Base-by-base conservation (phyloP, 768 basidiomycete species). In the Nidularia pulvinata region DNA sequence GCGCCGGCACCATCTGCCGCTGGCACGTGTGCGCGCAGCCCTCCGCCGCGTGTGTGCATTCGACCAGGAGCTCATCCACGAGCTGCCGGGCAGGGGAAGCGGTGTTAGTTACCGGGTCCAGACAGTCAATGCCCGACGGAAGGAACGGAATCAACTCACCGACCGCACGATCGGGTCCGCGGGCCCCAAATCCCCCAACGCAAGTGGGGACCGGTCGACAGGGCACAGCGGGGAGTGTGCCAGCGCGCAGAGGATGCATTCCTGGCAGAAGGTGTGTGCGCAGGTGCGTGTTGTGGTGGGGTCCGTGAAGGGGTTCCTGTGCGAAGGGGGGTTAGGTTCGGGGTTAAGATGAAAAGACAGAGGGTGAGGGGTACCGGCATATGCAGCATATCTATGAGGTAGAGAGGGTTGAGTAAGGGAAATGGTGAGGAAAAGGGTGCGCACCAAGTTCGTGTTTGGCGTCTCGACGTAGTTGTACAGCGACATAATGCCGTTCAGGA, bases 241-340 rank as follows among this genome's bases (percentile, higher is more conserved):
- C 3, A 95, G 77, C 0, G 93, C 89, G 48, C 77, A 75, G n/a
- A 72, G 60, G 55, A 95, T 90, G 63, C 94, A 96, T 33, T 84
- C 86, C n/a, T 70, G 69, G 66, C 94, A 96, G 67, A 95, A 95
- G 0, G 92, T 95, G 65, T 93, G 94, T 55, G 81, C 76, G 60
- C 94, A 95, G 6, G 86, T 83, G 39, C 70, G 78, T 0, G 91
- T 86, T 0, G 89, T 89, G 1, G 79, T 79, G 7, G 93, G 94
- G 33, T 92, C 82, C 6, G 83, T 70, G 62, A 95, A 94, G 2
- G 92, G 90, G 52, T 78, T 76, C 22, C 87, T 88, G 61, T 45
- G 22, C 36, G 22, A 25, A 46, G 13, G 13, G 10, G 45, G 10
- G 45, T 11, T n/a, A 46, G 13, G 25, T 25, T 25, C 25, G 25